phyloP scores from a whole-genome alignment of 1,139 yeast genomes.

The Yamadazyma songkhlaensis region DNA sequence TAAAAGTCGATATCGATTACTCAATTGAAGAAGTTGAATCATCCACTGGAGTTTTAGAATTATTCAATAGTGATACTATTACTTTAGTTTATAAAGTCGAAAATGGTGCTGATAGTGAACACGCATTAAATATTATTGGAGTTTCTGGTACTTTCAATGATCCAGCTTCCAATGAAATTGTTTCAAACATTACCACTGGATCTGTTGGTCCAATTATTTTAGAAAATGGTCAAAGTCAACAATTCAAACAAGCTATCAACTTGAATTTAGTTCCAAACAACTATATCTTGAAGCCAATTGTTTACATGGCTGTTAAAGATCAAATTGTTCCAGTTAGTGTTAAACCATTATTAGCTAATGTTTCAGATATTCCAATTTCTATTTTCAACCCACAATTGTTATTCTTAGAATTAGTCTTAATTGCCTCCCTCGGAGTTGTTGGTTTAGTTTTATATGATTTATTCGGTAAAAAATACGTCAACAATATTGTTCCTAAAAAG shows the following conservation, averaged over 20 bases:
- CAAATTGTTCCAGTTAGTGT: constrained; percentile 47
- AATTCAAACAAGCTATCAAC: constrained; percentile 53
- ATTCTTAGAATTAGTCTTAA: constrained; percentile 55
- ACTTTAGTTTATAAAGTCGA: constrained; percentile 52
- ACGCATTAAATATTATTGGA: constrained; percentile 52
- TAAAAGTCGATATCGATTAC: constrained; percentile 40
- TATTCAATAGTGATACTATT: constrained; percentile 52
- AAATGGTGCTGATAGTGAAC: constrained; percentile 54
- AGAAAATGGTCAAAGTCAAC: constrained; percentile 45
- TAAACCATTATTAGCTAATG: constrained; percentile 55
- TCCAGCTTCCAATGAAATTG: constrained; percentile 48
- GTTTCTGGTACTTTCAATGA: constrained; percentile 71
- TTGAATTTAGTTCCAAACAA: constrained; percentile 57
- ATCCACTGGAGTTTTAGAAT: constrained; percentile 37
- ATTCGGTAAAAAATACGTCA: constrained; percentile 43
- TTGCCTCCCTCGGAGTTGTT: constrained; percentile 47
- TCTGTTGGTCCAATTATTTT: constrained; percentile 62
- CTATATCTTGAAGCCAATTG: constrained; percentile 60
- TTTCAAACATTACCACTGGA: constrained; percentile 63
- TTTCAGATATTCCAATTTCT: constrained; percentile 67
- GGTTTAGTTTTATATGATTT: constrained; percentile 47
- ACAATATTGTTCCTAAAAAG: constrained; percentile 26
- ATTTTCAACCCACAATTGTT: constrained; percentile 71
- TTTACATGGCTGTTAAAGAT: constrained; percentile 48
- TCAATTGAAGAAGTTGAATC: constrained; percentile 41